A percentile compares a stretch with the other conserved stretches of the same genome.
Conservation (phyloP, 2,329 filamentous ascomycete species). For the Gaeumannomyces tritici region DNA sequence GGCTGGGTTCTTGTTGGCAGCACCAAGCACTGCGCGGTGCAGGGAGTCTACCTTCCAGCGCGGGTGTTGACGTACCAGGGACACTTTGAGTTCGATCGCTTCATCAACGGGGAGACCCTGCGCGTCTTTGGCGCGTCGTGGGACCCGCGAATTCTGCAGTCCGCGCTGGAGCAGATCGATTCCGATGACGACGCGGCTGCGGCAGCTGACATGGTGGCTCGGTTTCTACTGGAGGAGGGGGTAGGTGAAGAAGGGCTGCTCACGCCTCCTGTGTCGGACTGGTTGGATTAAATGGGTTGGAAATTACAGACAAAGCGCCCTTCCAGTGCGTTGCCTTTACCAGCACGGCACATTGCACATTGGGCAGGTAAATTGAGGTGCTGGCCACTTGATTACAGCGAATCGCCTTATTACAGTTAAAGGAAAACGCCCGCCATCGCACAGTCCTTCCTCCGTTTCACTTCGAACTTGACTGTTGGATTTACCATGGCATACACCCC, state of each 20-base stretch:
- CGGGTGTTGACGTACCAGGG: conserved; percentile 30
- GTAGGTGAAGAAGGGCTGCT: background rate
- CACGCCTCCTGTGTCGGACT: background rate
- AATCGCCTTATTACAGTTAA: no score
- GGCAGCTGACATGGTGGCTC: conserved; percentile 20
- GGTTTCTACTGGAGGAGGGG: conserved; percentile 16
- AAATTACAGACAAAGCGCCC: no score
- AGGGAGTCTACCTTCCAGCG: conserved; percentile 26
- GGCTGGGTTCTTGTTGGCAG: conserved; percentile 13
- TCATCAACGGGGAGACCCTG: conserved; percentile 26
- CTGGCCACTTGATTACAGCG: no score
- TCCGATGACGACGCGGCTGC: conserved; percentile 18
- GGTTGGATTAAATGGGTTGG: no score
- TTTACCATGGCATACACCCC: no score
- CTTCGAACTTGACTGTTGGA: no score
- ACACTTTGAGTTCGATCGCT: conserved; percentile 31
- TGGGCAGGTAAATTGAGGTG: no score
- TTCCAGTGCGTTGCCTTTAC: no score
- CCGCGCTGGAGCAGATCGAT: conserved; percentile 12
- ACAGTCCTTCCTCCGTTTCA: no score
- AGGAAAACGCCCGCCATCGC: no score
- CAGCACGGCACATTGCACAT: no score
- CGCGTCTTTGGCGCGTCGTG: conserved; percentile 20
- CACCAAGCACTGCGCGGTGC: conserved; percentile 21
- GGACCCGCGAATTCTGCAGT: conserved; percentile 13